Percentiles rank a stretch among this genome's conserved stretches.
These are phyloP conservation scores for Sporothrix variecibatus DNA, from an alignment of 2,329 filamentous ascomycete species.

Conservation along the genomic window DNA sequence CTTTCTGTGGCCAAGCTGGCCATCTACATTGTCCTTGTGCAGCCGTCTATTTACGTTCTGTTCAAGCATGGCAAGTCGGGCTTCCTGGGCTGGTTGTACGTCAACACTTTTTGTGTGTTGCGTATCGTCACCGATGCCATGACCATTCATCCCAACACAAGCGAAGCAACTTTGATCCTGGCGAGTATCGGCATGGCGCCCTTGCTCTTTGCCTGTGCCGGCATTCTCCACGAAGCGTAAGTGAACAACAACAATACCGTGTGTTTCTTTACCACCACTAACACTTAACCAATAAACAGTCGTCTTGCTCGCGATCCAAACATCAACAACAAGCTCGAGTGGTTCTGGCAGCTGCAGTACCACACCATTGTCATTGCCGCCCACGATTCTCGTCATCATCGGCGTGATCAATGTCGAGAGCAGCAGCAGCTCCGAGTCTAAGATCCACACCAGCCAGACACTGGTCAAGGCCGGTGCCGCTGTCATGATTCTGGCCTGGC, in stretches of 20 bases:
- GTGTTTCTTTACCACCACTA: too few relatives aligned
- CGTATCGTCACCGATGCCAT: slow-evolving; percentile 4
- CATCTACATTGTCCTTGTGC: slow-evolving; percentile 10
- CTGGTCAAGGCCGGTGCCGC: neutral
- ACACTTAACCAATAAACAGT: neutral
- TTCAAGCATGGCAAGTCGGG: neutral
- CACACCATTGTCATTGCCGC: neutral
- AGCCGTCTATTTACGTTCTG: neutral
- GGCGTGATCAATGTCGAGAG: neutral
- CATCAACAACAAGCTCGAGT: neutral
- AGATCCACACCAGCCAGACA: neutral
- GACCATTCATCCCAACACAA: neutral
- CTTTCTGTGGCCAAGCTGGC: slow-evolving; percentile 12
- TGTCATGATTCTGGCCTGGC: neutral
- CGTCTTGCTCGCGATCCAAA: neutral
- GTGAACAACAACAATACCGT: neutral
- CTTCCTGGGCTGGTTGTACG: neutral
- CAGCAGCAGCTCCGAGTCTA: neutral
- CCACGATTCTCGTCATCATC: neutral
- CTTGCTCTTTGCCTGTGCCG: neutral
- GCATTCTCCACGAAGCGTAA: neutral
- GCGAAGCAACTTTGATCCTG: neutral
- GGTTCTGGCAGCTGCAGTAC: slow-evolving; percentile 8
- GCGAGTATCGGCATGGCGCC: slow-evolving; percentile 4
- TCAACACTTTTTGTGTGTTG: neutral